These are phyloP conservation scores for Fusarium beomiforme DNA, from an alignment of 2,329 filamentous ascomycete genomes.

Conservation along the genomic window DNA sequence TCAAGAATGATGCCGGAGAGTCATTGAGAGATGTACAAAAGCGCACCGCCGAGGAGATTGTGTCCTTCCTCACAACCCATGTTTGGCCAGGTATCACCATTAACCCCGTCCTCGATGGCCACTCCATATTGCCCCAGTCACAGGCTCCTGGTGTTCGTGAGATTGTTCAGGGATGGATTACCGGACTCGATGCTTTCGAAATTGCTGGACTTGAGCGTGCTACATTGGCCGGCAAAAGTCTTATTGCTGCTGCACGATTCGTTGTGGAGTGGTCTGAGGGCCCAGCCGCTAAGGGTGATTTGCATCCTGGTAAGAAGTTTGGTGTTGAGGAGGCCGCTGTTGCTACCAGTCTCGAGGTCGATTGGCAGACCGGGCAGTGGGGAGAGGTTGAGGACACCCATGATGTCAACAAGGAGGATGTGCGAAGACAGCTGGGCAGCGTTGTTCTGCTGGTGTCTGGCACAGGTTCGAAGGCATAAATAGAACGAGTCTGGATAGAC, in stretches of 20 bases:
- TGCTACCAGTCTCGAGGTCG: constrained; percentile 83
- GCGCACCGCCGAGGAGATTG: constrained; percentile 73
- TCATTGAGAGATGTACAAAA: constrained; percentile 79
- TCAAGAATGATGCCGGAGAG: constrained; percentile 59
- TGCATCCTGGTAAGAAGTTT: constrained; percentile 59
- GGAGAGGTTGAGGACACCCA: constrained; percentile 98
- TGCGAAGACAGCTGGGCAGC: constrained; percentile 88
- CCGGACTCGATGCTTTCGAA: constrained; percentile 78
- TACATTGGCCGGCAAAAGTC: constrained; percentile 85
- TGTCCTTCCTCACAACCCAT: constrained; percentile 73
- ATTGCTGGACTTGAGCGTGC: constrained; percentile 87
- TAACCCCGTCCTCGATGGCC: constrained; percentile 78
- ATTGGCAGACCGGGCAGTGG: constrained; percentile 91
- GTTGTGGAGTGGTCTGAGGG: constrained; percentile 89
- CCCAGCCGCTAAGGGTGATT: constrained; percentile 61
- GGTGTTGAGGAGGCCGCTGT: constrained; percentile 84
- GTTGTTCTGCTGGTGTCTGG: constrained; percentile 83
- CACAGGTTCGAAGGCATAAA: constrained; percentile 43
- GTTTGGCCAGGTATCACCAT: constrained; percentile 89
- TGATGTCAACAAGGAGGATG: constrained; percentile 92
- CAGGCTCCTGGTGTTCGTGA: constrained; percentile 81
- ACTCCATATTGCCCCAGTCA: constrained; percentile 77
- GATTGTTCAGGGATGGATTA: constrained; percentile 81
- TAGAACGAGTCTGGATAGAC: not conserved
- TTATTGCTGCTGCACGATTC: constrained; percentile 80